A percentile compares a stretch with the other conserved stretches of the same genome.
These are phyloP conservation scores for Penicillium italicum DNA, from an alignment of 2,329 filamentous ascomycete species.

Conservation along the genomic window DNA sequence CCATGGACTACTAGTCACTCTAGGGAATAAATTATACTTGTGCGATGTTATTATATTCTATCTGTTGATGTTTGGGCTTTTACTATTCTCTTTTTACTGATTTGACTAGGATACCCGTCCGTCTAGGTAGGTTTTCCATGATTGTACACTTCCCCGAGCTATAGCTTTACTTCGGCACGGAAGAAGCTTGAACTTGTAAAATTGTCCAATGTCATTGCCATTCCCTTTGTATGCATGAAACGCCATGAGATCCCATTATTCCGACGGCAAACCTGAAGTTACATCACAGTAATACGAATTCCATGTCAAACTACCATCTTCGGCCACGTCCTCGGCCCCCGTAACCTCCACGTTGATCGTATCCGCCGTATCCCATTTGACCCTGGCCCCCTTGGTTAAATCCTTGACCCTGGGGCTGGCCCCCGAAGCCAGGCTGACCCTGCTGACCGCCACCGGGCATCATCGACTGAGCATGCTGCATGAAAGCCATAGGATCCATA, in stretches of 20 bases:
- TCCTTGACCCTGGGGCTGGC: slow-evolving; percentile 32
- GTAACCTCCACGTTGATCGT: slow-evolving; percentile 40
- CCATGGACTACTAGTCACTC: neutral
- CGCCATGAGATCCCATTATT: slow-evolving; percentile 17
- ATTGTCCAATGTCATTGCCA: slow-evolving; percentile 1
- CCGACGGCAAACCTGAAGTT: neutral
- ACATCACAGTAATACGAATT: slow-evolving; percentile 10
- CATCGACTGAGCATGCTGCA: slow-evolving; percentile 52
- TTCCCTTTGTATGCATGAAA: slow-evolving; percentile 17
- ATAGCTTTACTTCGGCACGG: slow-evolving; percentile 7
- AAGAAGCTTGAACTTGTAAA: neutral
- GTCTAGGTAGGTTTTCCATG: neutral
- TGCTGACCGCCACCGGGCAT: slow-evolving; percentile 43
- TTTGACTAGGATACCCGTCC: neutral
- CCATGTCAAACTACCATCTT: slow-evolving; percentile 33
- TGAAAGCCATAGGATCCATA: slow-evolving; percentile 54
- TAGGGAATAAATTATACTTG: neutral
- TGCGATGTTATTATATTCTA: neutral
- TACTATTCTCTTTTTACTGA: neutral
- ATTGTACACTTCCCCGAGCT: neutral
- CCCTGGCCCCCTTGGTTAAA: slow-evolving; percentile 39
- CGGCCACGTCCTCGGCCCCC: slow-evolving; percentile 40
- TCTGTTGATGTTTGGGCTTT: neutral
- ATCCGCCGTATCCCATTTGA: slow-evolving; percentile 44
- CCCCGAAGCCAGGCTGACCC: slow-evolving; percentile 35